Percentiles rank a stretch among this genome's conserved stretches.
These are phyloP conservation scores for Pochonia chlamydosporia DNA, from an alignment of 2,329 filamentous ascomycete species.

Conservation along the genomic window DNA sequence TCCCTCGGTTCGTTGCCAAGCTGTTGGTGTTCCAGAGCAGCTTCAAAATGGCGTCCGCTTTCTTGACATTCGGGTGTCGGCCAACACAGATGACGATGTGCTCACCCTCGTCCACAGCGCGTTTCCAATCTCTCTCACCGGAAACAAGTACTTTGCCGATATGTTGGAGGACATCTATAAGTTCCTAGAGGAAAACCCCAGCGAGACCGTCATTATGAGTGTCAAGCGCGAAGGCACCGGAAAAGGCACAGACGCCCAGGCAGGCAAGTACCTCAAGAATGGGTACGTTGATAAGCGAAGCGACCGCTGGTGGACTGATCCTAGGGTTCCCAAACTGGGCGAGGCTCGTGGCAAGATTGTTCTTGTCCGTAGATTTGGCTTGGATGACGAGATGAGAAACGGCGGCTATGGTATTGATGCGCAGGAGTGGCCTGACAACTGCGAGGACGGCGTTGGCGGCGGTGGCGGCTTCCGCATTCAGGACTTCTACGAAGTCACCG, in stretches of 20 bases:
- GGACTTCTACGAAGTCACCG: constrained; percentile 87
- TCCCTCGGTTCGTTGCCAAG: constrained; percentile 90
- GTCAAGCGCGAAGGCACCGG: constrained; percentile 89
- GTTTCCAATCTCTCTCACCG: constrained; percentile 82
- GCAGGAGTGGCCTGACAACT: constrained; percentile 80
- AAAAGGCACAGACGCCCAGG: constrained; percentile 69
- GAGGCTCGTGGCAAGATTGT: constrained; percentile 78
- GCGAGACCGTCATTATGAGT: constrained; percentile 78
- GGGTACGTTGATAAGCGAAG: constrained; percentile 58
- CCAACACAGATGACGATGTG: constrained; percentile 49
- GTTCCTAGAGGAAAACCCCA: constrained; percentile 73
- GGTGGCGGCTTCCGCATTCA: constrained; percentile 78
- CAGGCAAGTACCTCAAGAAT: constrained; percentile 65
- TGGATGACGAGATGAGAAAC: constrained; percentile 49
- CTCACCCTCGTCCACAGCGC: constrained; percentile 82
- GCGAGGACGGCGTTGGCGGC: constrained; percentile 63
- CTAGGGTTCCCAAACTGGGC: constrained; percentile 70
- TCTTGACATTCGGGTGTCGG: constrained; percentile 77
- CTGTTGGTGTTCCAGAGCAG: constrained; percentile 69
- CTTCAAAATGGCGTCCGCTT: constrained; percentile 89
- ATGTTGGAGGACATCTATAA: constrained; percentile 64
- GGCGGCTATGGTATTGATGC: constrained; percentile 55
- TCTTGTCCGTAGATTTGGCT: constrained; percentile 71
- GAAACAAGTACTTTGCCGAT: constrained; percentile 70
- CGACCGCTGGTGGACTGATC: constrained; percentile 71